These are phyloP conservation scores for Lyophyllum shimeji DNA, from an alignment of 768 basidiomycete species.

Conservation along the genomic window DNA sequence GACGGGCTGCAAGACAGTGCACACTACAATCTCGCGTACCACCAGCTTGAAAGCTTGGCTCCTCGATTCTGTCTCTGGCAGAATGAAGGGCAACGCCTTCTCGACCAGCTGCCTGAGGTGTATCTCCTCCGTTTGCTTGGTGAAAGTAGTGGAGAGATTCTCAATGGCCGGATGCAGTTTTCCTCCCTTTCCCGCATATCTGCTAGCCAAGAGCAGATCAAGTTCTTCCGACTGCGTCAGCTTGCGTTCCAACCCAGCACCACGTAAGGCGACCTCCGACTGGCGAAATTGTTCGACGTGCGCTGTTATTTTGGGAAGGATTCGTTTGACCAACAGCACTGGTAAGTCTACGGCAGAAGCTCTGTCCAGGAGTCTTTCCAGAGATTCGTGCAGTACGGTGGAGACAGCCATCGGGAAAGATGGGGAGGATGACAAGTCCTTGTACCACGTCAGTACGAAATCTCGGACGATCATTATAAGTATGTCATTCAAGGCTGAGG, in stretches of 20 bases:
- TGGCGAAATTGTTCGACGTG: slow-evolving; percentile 91
- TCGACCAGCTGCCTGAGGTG: slow-evolving; percentile 77
- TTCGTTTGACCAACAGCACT: slow-evolving; percentile 74
- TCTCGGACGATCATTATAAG: slow-evolving; percentile 80
- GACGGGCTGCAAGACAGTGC: slow-evolving; percentile 79
- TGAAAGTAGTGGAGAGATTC: slow-evolving; percentile 86
- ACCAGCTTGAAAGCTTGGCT: slow-evolving; percentile 74
- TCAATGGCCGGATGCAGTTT: slow-evolving; percentile 85
- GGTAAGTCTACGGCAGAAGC: slow-evolving; percentile 66
- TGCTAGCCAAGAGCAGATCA: slow-evolving; percentile 80
- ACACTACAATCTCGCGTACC: slow-evolving; percentile 80
- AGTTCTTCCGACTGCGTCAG: slow-evolving; percentile 89
- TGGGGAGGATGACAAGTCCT: slow-evolving; percentile 78
- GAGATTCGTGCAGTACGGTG: slow-evolving; percentile 61
- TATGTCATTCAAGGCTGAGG: slow-evolving; percentile 74
- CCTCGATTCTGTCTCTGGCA: slow-evolving; percentile 73
- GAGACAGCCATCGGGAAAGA: slow-evolving; percentile 89
- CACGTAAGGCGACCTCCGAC: slow-evolving; percentile 83
- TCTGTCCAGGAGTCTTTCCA: slow-evolving; percentile 58
- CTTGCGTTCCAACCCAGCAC: slow-evolving; percentile 77
- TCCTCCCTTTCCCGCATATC: slow-evolving; percentile 67
- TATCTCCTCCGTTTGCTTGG: slow-evolving; percentile 85
- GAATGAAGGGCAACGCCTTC: slow-evolving; percentile 63
- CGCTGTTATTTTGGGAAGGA: slow-evolving; percentile 85
- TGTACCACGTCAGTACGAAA: slow-evolving; percentile 91